A percentile compares a stretch with the other conserved stretches of the same genome.
These are phyloP conservation scores for Coelastrella sp. DNA, from an alignment of 139 green algal species.

Conservation along the genomic window DNA sequence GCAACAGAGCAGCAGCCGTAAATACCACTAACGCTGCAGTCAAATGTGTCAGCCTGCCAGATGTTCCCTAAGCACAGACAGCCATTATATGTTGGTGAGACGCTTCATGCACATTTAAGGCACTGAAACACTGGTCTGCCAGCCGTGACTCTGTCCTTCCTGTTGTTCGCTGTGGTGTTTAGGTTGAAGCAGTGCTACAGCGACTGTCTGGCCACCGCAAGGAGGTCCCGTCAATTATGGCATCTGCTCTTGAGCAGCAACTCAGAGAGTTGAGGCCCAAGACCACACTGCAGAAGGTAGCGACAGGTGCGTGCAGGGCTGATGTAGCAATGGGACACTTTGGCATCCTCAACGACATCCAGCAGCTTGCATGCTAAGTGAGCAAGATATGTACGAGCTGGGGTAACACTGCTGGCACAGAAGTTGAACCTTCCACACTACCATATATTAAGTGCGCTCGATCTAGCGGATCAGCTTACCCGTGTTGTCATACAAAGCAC, in stretches of 20 bases:
- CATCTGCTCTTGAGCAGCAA: conserved; percentile 30
- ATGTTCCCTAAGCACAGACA: background rate
- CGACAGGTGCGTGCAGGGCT: background rate
- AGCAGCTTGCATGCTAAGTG: background rate
- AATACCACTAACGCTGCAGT: too few species aligned
- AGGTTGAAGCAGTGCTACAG: conserved; percentile 44
- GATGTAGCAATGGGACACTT: background rate
- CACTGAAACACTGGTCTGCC: background rate
- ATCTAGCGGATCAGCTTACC: too few species aligned
- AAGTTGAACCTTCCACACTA: too few species aligned
- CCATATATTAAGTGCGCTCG: too few species aligned
- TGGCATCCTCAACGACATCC: background rate
- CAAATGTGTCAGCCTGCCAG: too few species aligned
- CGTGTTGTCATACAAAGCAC: background rate
- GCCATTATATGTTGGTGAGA: background rate
- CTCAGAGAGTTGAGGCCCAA: conserved; percentile 2
- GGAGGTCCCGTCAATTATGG: conserved; percentile 21
- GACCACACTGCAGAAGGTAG: background rate
- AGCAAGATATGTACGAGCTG: too few species aligned
- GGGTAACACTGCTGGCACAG: too few species aligned
- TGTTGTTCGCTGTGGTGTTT: background rate
- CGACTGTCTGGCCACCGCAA: conserved; percentile 10
- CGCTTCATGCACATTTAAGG: background rate
- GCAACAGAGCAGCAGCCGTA: too few species aligned
- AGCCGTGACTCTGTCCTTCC: background rate